Percentiles rank a stretch among this genome's conserved stretches.
phyloP scores from a whole-genome alignment of 2,329 filamentous ascomycete species.

The Hypoxylon sp. region DNA sequence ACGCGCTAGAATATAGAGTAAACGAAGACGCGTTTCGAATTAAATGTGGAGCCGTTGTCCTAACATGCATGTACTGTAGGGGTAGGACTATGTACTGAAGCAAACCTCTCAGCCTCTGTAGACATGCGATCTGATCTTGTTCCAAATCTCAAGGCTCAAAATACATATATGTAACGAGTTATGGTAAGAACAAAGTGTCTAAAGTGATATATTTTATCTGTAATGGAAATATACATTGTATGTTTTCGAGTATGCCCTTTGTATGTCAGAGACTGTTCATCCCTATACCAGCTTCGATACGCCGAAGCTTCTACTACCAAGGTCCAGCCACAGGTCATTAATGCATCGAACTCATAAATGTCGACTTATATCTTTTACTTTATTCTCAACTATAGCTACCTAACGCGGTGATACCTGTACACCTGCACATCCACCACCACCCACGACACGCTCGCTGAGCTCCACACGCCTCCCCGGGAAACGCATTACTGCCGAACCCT shows the following conservation, averaged over 20 bases:
- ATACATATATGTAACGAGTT: no score
- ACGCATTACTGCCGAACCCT: slow-evolving; percentile 16
- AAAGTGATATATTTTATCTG: no score
- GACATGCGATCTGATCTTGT: no score
- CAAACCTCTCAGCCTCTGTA: no score
- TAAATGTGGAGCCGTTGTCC: slow-evolving; percentile 2
- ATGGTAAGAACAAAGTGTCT: no score
- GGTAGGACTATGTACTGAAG: no score
- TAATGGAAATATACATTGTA: no score
- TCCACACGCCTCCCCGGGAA: slow-evolving; percentile 11
- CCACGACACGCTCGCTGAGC: slow-evolving; percentile 20
- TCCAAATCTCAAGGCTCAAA: no score
- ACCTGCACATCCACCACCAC: slow-evolving; percentile 14
- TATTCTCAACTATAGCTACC: slow-evolving; percentile 39
- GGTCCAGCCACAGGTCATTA: not conserved
- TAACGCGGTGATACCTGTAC: slow-evolving; percentile 36
- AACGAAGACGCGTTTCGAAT: slow-evolving; percentile 26
- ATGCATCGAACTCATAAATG: not conserved
- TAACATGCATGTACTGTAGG: not conserved
- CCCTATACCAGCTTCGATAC: not conserved
- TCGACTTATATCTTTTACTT: slow-evolving; percentile 37
- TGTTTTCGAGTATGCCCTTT: not conserved
- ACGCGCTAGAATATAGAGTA: slow-evolving; percentile 13
- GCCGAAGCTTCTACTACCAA: not conserved
- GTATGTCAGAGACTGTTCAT: not conserved